Percentiles rank a stretch among this genome's conserved stretches.
Evolutionary conservation across 164 flowering plant genomes (phyloP).

Genomic region (Vitis labrusca): DNA sequence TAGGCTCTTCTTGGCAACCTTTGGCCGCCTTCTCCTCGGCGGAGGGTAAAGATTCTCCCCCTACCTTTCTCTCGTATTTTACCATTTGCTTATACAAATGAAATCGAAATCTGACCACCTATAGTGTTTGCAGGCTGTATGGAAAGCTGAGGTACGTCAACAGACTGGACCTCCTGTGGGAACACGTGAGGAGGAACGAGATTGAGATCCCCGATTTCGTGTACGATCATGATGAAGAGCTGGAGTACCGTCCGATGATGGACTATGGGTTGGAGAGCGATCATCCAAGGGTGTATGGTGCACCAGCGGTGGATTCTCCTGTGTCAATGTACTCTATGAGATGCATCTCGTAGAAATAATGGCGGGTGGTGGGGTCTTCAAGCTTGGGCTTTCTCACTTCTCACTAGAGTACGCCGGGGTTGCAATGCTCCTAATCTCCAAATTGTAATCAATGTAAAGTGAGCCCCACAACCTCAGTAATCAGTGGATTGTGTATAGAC

Average conservation of each 20-base stretch:
- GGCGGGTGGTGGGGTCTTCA: no score
- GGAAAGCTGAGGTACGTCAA: slow-evolving; percentile 72
- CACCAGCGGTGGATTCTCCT: slow-evolving; percentile 48
- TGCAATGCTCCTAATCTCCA: no score
- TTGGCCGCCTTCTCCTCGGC: slow-evolving; percentile 73
- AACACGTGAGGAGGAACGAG: slow-evolving; percentile 55
- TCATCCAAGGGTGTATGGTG: slow-evolving; percentile 52
- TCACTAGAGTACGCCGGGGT: no score
- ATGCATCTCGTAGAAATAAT: slow-evolving; percentile 41
- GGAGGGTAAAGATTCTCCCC: slow-evolving; percentile 41
- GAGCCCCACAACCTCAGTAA: no score
- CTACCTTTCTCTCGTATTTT: neutral
- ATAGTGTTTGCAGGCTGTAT: slow-evolving; percentile 47
- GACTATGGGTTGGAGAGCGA: slow-evolving; percentile 83
- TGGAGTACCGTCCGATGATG: slow-evolving; percentile 70
- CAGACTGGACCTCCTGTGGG: slow-evolving; percentile 72
- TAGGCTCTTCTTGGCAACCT: slow-evolving; percentile 87
- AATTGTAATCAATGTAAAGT: no score
- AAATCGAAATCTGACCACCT: neutral
- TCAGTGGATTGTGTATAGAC: no score
- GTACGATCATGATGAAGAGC: slow-evolving; percentile 67
- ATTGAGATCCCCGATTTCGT: slow-evolving; percentile 78
- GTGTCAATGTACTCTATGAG: slow-evolving; percentile 67
- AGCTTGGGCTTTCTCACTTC: no score
- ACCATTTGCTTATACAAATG: neutral